Base-by-base conservation (phyloP, 2,329 filamentous ascomycete species). In the Fusarium algeriense region DNA sequence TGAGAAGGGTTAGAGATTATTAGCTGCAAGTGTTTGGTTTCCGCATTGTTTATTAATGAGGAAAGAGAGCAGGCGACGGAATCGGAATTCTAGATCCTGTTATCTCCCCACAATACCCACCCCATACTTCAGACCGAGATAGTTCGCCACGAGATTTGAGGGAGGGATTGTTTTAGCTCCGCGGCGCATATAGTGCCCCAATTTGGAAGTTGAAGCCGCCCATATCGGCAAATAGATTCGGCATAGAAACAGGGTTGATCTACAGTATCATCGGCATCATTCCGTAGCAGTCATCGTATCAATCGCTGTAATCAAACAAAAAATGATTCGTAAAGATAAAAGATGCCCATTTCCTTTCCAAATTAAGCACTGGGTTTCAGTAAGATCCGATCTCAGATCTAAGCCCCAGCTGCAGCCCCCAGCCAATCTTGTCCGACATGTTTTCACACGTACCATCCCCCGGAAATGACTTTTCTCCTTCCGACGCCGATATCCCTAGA, bases 391-490 rank as follows among this genome's bases (percentile, higher is more conserved):
- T 32, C 20, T 38, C 1, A 41, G 32, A 43, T 48, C 35, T 30
- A 23, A 14, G 19, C 17, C 11, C 35, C 26, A 19, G 30, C 30
- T 30, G 23, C 23, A 30, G 30, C 26, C 23, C 12, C 35, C 15
- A 1, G 43, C 20, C 17, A 19, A 56, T 49, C 12, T 7, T 17
- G 10, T 40, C 17, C 37, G 38, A 45, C 48, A 72, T 72, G 69
- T 3, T 59, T 15, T 26, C 64, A 14, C 44, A 41, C 69, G 30
- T 69, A 13, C 38, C 60, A 40, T 75, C 72, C 6, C 70, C 72
- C 26, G 70, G 72, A 37, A 75, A 75, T 38, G 60, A 23, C 9
- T 60, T 52, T 17, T 59, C 59, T 20, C 61, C 44, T 40, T 58
- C 58, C 23, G 60, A 41, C 3, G 14, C 44, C 23, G 34, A 60